phyloP scores from a whole-genome alignment of 495 filamentous ascomycete genomes.

The Trichoderma parareesei region DNA sequence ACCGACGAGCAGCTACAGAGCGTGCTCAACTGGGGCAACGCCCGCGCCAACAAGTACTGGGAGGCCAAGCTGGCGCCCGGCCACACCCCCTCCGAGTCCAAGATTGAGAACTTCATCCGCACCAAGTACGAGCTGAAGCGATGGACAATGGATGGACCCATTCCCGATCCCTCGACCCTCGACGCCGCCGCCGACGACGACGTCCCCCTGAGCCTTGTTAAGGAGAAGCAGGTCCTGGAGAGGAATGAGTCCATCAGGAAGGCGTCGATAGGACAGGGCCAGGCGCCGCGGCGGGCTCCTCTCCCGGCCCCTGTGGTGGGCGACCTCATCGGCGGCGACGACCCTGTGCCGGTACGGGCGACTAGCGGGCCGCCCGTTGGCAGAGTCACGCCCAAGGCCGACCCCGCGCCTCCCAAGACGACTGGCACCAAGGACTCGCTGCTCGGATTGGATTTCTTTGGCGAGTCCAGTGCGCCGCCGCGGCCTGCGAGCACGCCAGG shows the following conservation, averaged over 20 bases:
- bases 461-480: slow-evolving; percentile 55
- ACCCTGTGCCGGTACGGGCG: slow-evolving; percentile 36
- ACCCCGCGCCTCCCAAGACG: slow-evolving; percentile 49
- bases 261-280: slow-evolving; percentile 29
- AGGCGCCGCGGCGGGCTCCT: slow-evolving; percentile 17
- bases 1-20: slow-evolving; percentile 95
- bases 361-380: slow-evolving; percentile 53
- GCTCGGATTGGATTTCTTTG: slow-evolving; percentile 89
- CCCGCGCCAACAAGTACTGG: slow-evolving; percentile 97
- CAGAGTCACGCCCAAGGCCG: slow-evolving; percentile 56
- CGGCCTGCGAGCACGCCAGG: slow-evolving; percentile 67
- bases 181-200: slow-evolving; percentile 80
- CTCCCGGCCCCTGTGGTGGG: slow-evolving; percentile 28
- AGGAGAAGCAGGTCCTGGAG: slow-evolving; percentile 48
- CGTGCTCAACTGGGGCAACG: slow-evolving; percentile 89
- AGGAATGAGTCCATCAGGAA: slow-evolving; percentile 38
- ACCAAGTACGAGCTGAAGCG: slow-evolving; percentile 98
- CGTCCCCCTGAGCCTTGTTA: slow-evolving; percentile 51
- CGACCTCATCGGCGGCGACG: slow-evolving; percentile 44
- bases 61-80: slow-evolving; percentile 86
- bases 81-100: slow-evolving; percentile 93
- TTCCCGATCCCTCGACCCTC: slow-evolving; percentile 84
- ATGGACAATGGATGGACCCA: slow-evolving; percentile 95
- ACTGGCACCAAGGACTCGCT: slow-evolving; percentile 71
- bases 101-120: slow-evolving; percentile 98